Evolutionary conservation across 768 basidiomycete species (phyloP), one percentile per base, ranked within the genome.

Genomic region (Butyriboletus loyo): DNA sequence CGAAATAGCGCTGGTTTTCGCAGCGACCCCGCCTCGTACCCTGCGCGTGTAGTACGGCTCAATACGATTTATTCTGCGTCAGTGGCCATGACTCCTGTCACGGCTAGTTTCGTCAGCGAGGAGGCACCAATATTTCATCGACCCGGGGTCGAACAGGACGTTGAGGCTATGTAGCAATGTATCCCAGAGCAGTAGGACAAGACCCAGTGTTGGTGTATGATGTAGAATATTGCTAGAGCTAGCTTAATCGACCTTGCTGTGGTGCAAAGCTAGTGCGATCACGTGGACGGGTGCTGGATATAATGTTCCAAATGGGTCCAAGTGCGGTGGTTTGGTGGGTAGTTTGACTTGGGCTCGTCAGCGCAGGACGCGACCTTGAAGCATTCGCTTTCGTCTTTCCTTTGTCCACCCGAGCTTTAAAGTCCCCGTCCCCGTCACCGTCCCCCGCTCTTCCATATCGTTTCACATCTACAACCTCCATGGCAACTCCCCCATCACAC

Each of bases 301-400:
- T 38, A 51, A 31, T 13, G 52, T 68, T 70, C 67, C 69, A 67
- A 71, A 71, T 63, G 31, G 43, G 67, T 59, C 62, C 53, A 47
- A 50, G 55, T 66, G 65, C 9, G 56, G 48, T 55, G 35, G 24
- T 54, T 56, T 47, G 50, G 54, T 57, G 52, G 38, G 44, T 55
- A 34, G 53, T 52, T 69, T 65, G 53, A 57, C 53, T 57, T 32
- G 54, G 54, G 53, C 61, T 61, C 48, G 63, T 69, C 67, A 66
- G 69, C 69, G 69, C 69, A 61, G 69, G 69, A 72, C 69, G 71
- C 69, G 69, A 69, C 67, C 56, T 53, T 41, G 61, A 55, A 52
- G 41, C 28, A 41, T 52, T 51, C 49, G 46, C 53, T 57, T 49
- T 48, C 43, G 28, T 58, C 41, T 28, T 47, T 59, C 57, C 31